Conservation (phyloP, 805 yeast species). For the Candida hungchunana region DNA sequence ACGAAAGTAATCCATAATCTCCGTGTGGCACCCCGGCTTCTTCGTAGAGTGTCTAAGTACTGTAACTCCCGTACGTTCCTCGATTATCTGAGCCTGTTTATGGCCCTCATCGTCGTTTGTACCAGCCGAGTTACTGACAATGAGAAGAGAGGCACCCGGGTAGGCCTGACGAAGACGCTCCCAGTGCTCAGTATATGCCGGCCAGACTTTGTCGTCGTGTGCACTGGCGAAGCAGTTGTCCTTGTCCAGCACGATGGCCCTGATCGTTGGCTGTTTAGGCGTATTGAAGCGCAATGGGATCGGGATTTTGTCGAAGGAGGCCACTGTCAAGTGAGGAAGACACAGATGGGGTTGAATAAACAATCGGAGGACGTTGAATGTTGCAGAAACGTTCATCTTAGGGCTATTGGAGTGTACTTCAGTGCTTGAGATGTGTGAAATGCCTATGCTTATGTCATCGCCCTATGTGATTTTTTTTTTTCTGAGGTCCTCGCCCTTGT, state of each 20-base stretch:
- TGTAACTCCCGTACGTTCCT: constrained; percentile 59
- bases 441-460: no score
- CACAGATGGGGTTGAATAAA: constrained; percentile 62
- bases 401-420: background rate
- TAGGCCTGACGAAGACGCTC: constrained; percentile 45
- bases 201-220: constrained; percentile 76
- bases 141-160: constrained; percentile 60
- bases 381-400: constrained; percentile 63
- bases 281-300: constrained; percentile 42
- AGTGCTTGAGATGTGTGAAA: no score
- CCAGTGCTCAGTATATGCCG: constrained; percentile 60
- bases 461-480: constrained; percentile 1
- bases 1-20: constrained; percentile 58
- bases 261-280: constrained; percentile 36
- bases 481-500: no score
- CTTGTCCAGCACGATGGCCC: constrained; percentile 84
- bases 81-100: constrained; percentile 58
- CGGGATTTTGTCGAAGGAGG: constrained; percentile 56
- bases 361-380: constrained; percentile 60
- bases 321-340: constrained; percentile 55
- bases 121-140: constrained; percentile 93
- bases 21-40: constrained; percentile 77
- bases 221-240: constrained; percentile 93
- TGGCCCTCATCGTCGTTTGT: constrained; percentile 65
- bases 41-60: constrained; percentile 71